phyloP scores from a whole-genome alignment of 805 yeast species.

The Wickerhamiella siamensis region DNA sequence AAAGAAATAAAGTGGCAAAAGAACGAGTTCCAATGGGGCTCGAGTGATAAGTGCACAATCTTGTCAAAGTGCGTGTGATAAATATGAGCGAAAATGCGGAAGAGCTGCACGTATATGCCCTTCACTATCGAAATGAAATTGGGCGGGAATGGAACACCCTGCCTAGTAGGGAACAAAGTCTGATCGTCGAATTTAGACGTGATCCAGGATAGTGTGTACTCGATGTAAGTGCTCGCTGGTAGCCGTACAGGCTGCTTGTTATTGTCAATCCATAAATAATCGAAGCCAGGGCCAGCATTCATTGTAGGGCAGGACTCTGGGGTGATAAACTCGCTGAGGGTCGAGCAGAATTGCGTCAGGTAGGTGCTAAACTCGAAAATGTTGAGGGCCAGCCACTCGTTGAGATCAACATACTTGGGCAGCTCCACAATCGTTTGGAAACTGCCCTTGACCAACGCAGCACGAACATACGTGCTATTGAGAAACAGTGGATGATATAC shows the following conservation, averaged over 20 bases:
- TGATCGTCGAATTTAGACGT: constrained; percentile 79
- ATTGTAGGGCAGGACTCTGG: constrained; percentile 82
- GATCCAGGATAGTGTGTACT: constrained; percentile 82
- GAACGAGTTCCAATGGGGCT: constrained; percentile 96
- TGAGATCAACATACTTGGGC: constrained; percentile 86
- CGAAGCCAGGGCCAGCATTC: constrained; percentile 91
- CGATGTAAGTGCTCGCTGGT: constrained; percentile 89
- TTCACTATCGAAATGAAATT: constrained; percentile 69
- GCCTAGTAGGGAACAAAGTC: constrained; percentile 78
- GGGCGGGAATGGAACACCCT: constrained; percentile 79
- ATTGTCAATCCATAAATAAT: constrained; percentile 79
- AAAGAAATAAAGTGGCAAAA: constrained; percentile 89
- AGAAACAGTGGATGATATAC: constrained; percentile 44
- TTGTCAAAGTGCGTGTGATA: constrained; percentile 92
- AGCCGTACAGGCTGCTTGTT: constrained; percentile 68
- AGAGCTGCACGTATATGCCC: constrained; percentile 82
- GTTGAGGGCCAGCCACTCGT: constrained; percentile 93
- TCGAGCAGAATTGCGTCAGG: constrained; percentile 75
- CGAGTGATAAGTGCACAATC: constrained; percentile 77
- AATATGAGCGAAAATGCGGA: constrained; percentile 87
- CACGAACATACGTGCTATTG: constrained; percentile 84
- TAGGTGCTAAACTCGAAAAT: constrained; percentile 80
- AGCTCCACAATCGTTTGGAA: constrained; percentile 89
- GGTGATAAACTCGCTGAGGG: constrained; percentile 80
- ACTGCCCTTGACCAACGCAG: constrained; percentile 91